Base-by-base conservation (phyloP, 768 basidiomycete genomes). In the Leccinum arenicola region DNA sequence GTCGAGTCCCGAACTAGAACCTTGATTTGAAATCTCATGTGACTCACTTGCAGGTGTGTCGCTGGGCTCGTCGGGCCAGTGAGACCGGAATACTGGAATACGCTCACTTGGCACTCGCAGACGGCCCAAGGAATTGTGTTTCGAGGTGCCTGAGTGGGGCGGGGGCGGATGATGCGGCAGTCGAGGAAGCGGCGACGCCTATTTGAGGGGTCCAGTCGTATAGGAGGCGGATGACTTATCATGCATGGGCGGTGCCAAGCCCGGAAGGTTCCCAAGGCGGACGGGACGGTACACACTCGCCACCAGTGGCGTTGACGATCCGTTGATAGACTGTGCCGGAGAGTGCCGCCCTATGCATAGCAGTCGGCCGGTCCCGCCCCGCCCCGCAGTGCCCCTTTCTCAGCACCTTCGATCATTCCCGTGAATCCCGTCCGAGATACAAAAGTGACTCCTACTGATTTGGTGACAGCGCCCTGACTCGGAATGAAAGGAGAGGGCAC, bases 61-160 rank as follows among this genome's bases (percentile, higher is more conserved):
- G 9, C 17, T 43, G 40, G 40, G n/a, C n/a, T 43, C n/a, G 40
- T 43, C 10, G 38, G 38, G 38, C 5, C 11, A 45, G 40, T 43
- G 40, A 14, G 14, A 15, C 35, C 40, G 40, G 40, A 17, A 29
- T 61, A 29, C 50, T 63, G 25, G 58, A 43, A 36, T 62, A 61
- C 17, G 59, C 58, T 15, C 52, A 65, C 33, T 19, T 54, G 49
- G 58, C 23, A 17, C 51, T 62, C 14, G 58, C 27, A 23, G 50
- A 54, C 19, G 54, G 58, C 23, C 11, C 58, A 3, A 61, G 54
- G 10, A 23, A 23, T 12, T 64, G 65, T 4, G 12, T 9, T 36
- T 45, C 33, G 21, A 6, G 10, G 4, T 21, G 3, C 19, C 33
- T 27, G 57, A 19, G 40, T 9, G n/a, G 35, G 35, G 40, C n/a